A percentile compares a stretch with the other conserved stretches of the same genome.
These are phyloP conservation scores for Calocybe indica DNA, from an alignment of 768 basidiomycete genomes.

Conservation along the genomic window DNA sequence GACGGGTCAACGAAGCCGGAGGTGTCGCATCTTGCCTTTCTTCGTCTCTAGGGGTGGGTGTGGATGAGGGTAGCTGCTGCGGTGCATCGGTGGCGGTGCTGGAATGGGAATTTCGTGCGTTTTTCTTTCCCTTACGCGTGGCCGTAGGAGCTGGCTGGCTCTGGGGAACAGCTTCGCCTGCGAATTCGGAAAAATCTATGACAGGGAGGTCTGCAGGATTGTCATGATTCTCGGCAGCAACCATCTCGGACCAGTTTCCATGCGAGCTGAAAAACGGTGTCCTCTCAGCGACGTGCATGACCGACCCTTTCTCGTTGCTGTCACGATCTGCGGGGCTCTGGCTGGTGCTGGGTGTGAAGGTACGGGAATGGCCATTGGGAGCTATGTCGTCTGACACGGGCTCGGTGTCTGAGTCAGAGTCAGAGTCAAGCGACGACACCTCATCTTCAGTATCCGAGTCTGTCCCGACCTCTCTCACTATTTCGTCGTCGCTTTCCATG, in stretches of 20 bases:
- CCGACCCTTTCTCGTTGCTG: constrained; percentile 22
- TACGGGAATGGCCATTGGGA: constrained; percentile 41
- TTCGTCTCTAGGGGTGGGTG: constrained; percentile 25
- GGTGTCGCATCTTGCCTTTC: constrained; percentile 32
- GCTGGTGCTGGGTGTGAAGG: constrained; percentile 64
- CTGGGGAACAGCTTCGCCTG: constrained; percentile 21
- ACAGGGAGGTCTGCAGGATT: constrained; percentile 68
- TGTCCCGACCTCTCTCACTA: constrained; percentile 63
- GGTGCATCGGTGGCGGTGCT: constrained; percentile 20
- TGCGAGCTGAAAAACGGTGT: constrained; percentile 49
- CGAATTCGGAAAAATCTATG: constrained; percentile 73
- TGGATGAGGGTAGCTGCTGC: constrained; percentile 20
- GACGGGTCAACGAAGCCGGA: constrained; percentile 19
- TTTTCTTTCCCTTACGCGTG: constrained; percentile 37
- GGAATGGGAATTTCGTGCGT: constrained; percentile 16
- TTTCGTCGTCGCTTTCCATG: constrained; percentile 72
- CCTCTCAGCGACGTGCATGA: constrained; percentile 15
- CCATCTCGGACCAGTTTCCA: constrained; percentile 80
- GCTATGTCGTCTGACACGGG: constrained; percentile 60
- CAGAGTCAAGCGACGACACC: constrained; percentile 51
- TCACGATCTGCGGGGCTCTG: constrained; percentile 47
- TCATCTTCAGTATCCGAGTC: constrained; percentile 69
- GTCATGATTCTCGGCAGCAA: constrained; percentile 63
- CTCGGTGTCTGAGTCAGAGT: constrained; percentile 68
- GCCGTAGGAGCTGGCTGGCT: constrained; percentile 21